Evolutionary conservation across 805 yeast genomes (phyloP), one percentile per base, ranked within the genome.

Genomic region (Metschnikowia lochheadii): DNA sequence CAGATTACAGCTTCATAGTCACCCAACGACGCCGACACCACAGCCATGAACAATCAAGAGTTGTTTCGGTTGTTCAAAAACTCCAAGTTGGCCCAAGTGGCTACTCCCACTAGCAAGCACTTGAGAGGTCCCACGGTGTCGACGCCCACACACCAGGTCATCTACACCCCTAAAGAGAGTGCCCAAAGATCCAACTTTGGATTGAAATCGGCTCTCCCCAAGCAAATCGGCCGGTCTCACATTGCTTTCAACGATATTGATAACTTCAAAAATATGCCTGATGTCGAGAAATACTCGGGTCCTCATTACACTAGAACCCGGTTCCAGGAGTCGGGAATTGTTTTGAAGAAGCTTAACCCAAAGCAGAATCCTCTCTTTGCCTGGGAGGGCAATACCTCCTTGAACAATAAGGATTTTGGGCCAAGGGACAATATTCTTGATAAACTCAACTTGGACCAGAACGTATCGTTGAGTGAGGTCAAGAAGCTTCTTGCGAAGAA

Each of bases 161-260:
- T 88, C 37, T 84, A 79, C 65, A 83, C 94, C 0, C 82, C 87
- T 46, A 80, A 83, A 44, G 75, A 86, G 6, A 77, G 85, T 44
- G 78, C 84, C 41, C 64, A 75, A 13, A 75, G 88, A 67, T 83
- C 85, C 54, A 87, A 87, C 66, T 88, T 80, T 76, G 96, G 96
- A 60, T 67, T 88, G 52, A 88, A 88, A 63, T 72, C 83, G 41
- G 73, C 86, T 18, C 69, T 88, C 43, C 96, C 96, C 3, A 71
- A 73, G 36, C 82, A 80, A 57, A 64, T 80, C 42, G 82, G 81
- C 38, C 71, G 81, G 15, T 77, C 84, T 38, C 81, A 80, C 63
- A 73, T 88, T 40, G 81, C 83, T 7, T 75, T 76, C 56, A 83
- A 85, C 58, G 84, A 85, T 49, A 64, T 86, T 13, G 95, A 88